Evolutionary conservation across 805 yeast species (phyloP), one percentile per base, ranked within the genome.

Genomic region (Wickerhamomyces pijperi): DNA sequence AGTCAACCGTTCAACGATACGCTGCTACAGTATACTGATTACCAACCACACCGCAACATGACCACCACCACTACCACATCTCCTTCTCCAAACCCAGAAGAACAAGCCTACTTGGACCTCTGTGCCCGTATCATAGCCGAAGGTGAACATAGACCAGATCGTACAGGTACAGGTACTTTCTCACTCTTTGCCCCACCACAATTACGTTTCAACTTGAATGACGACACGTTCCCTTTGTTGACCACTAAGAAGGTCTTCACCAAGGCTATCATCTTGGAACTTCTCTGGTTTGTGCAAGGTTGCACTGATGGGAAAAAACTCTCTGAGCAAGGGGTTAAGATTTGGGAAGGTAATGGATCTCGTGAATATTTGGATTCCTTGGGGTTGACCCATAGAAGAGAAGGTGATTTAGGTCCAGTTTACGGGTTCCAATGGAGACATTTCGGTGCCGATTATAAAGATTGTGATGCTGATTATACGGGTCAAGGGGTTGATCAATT

Each of bases 341-440:
- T 92, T 40, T 92, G 99, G 99, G 98, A 92, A 59, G 98, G 98
- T 15, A 92, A 92, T 58, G 98, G 97, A 11, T 83, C 95, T 29
- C 69, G 97, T 44, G 95, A 86, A 59, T 92, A 76, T 56, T 65
- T 92, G 39, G 97, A 92, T 57, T 70, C 75, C 4, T 62, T 87
- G 29, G 98, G 97, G 1, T 70, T 92, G 35, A 70, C 70, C 0
- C 68, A 82, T 42, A 77, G 95, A 55, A 68, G 87, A 42, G 96
- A 77, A 51, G 97, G 97, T 40, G 99, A 92, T 61, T 61, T 92
- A 49, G 99, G 99, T 1, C 98, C 99, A 2, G 97, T 92, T 3
- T 92, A 92, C 58, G 99, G 99, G 0, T 92, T 92, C 64, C 99
- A 92, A 61, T 92, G 99, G 99, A 77, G 99, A 53, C 98, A 92